phyloP scores from a whole-genome alignment of 2,329 filamentous ascomycete genomes.

The Ceratocystis papillata region DNA sequence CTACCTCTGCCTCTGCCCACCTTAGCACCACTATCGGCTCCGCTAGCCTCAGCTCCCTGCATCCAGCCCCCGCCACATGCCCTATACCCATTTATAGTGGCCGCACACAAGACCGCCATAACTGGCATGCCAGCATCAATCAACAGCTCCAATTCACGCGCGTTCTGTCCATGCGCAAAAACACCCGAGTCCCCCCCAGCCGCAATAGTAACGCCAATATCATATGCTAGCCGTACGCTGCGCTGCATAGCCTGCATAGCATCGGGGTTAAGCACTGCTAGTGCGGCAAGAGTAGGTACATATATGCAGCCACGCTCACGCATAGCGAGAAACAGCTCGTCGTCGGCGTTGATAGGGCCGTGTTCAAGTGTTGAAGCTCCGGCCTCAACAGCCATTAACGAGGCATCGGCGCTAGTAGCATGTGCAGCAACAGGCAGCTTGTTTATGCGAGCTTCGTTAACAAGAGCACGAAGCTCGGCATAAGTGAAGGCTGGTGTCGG shows the following conservation, averaged over 20 bases:
- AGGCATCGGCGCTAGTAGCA: constrained; percentile 34
- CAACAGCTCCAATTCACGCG: constrained; percentile 45
- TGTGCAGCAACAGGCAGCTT: constrained; percentile 38
- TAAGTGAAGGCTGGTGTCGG: constrained; percentile 38
- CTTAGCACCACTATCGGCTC: constrained; percentile 5
- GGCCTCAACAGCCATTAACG: constrained; percentile 38
- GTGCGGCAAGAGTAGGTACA: constrained; percentile 43
- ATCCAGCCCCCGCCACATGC: constrained; percentile 43
- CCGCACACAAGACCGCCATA: constrained; percentile 40
- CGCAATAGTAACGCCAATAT: constrained; percentile 40
- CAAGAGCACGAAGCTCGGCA: constrained; percentile 42
- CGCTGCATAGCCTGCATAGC: constrained; percentile 31
- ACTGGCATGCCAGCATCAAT: constrained; percentile 41
- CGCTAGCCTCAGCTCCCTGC: neutral
- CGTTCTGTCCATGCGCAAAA: constrained; percentile 43
- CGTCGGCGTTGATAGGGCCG: constrained; percentile 31
- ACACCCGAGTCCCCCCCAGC: constrained; percentile 46
- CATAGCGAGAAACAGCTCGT: constrained; percentile 38
- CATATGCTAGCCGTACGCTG: constrained; percentile 37
- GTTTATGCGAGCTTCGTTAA: constrained; percentile 37
- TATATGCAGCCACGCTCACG: constrained; percentile 37
- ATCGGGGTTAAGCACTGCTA: constrained; percentile 31
- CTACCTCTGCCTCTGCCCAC: neutral
- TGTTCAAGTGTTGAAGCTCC: constrained; percentile 42
- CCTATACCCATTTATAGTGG: constrained; percentile 45